phyloP scores from a whole-genome alignment of 257 asterid genomes.

The Gardenia jasminoides region DNA sequence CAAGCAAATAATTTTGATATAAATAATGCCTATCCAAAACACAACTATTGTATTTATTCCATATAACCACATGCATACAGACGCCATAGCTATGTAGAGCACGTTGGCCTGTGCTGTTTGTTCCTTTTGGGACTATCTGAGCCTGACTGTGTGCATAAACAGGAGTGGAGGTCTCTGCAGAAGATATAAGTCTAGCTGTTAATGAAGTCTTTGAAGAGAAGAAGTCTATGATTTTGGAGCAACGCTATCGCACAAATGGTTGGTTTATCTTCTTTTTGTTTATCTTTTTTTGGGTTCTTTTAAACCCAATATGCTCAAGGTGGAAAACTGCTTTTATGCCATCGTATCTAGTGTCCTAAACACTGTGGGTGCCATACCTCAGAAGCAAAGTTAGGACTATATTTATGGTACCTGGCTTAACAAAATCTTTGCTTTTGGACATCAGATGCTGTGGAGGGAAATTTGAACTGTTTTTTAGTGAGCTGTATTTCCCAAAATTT shows the following conservation, averaged over 20 bases:
- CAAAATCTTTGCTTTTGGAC: background rate
- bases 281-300: background rate
- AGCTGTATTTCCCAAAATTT: background rate
- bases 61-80: background rate
- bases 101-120: background rate
- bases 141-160: slow-evolving; percentile 19
- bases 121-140: slow-evolving; percentile 7
- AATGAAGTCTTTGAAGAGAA: slow-evolving; percentile 73
- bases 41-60: background rate
- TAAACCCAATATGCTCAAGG: background rate
- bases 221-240: slow-evolving; percentile 56
- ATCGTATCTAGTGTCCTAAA: background rate
- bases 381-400: background rate
- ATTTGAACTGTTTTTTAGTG: background rate
- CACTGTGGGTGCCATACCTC: background rate
- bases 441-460: background rate
- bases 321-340: background rate
- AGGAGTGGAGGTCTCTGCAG: slow-evolving; percentile 80
- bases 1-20: no score
- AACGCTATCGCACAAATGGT: slow-evolving; percentile 89
- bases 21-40: no score
- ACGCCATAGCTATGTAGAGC: background rate
- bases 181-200: slow-evolving; percentile 57
- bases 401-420: background rate
- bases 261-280: background rate